These are phyloP conservation scores for Selaginella tamariscina DNA, from an alignment of 75 land plant species.

Conservation along the genomic window DNA sequence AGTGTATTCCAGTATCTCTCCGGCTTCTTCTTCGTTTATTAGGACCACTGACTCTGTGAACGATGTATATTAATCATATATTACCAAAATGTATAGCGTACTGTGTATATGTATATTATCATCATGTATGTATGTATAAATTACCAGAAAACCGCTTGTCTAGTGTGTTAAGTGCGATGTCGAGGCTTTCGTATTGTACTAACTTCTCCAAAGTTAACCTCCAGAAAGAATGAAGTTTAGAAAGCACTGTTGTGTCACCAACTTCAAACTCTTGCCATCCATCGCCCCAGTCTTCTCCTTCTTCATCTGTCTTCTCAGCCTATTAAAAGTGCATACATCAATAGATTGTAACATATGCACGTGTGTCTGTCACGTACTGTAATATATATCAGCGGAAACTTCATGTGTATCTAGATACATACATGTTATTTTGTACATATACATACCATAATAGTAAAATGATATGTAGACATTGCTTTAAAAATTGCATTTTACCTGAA, in stretches of 20 bases:
- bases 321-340: no score
- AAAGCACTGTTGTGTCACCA: constrained; percentile 13
- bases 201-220: constrained; percentile 36
- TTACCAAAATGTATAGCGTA: no score
- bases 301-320: constrained; percentile 39
- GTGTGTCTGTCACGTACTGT: no score
- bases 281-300: constrained; percentile 75
- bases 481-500: no score
- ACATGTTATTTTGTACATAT: constrained; percentile 3
- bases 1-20: constrained; percentile 23
- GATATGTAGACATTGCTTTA: no score
- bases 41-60: constrained; percentile 25
- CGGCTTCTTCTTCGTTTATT: constrained; percentile 49
- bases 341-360: no score
- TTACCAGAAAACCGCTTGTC: constrained; percentile 41
- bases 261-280: constrained; percentile 85
- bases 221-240: constrained; percentile 65
- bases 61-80: no score
- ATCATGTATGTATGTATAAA: no score
- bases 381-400: no score
- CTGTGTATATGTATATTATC: no score
- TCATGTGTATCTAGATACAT: constrained; percentile 18
- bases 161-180: constrained; percentile 29
- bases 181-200: constrained; percentile 13
- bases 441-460: no score